Conservation (phyloP, 495 filamentous ascomycete species). For the Penicillium diatomitis region DNA sequence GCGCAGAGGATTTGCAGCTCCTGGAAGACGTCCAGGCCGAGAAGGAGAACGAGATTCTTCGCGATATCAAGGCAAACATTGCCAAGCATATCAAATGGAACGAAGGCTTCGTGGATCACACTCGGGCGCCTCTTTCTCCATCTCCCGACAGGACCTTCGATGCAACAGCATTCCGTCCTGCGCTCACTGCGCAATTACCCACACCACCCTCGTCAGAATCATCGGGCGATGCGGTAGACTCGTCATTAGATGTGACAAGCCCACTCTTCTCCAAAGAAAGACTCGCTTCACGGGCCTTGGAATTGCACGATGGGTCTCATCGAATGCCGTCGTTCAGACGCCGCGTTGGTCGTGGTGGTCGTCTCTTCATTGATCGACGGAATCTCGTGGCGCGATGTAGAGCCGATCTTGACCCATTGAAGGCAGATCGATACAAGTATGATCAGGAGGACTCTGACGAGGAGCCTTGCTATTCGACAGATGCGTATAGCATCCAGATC, state of each 20-base stretch:
- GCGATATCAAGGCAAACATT: slow-evolving; percentile 71
- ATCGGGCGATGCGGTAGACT: slow-evolving; percentile 48
- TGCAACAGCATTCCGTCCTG: slow-evolving; percentile 57
- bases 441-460: slow-evolving; percentile 62
- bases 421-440: slow-evolving; percentile 73
- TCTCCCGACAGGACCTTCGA: slow-evolving; percentile 48
- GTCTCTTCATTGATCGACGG: slow-evolving; percentile 71
- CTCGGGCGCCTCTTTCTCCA: slow-evolving; percentile 70
- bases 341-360: slow-evolving; percentile 66
- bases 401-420: slow-evolving; percentile 40
- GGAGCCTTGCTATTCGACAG: slow-evolving; percentile 60
- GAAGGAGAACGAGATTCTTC: slow-evolving; percentile 68
- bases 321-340: slow-evolving; percentile 53
- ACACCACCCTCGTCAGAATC: slow-evolving; percentile 78
- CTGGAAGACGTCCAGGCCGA: slow-evolving; percentile 70
- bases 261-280: slow-evolving; percentile 41
- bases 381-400: slow-evolving; percentile 41
- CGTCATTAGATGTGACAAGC: slow-evolving; percentile 32
- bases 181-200: slow-evolving; percentile 73
- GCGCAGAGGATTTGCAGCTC: slow-evolving; percentile 62
- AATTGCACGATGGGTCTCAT: slow-evolving; percentile 38
- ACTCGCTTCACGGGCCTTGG: slow-evolving; percentile 36
- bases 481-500: slow-evolving; percentile 59
- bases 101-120: slow-evolving; percentile 72
- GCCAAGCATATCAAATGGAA: slow-evolving; percentile 83